Evolutionary conservation across 441 rosid genomes (phyloP).

Genomic region (Brassica hybrid): DNA sequence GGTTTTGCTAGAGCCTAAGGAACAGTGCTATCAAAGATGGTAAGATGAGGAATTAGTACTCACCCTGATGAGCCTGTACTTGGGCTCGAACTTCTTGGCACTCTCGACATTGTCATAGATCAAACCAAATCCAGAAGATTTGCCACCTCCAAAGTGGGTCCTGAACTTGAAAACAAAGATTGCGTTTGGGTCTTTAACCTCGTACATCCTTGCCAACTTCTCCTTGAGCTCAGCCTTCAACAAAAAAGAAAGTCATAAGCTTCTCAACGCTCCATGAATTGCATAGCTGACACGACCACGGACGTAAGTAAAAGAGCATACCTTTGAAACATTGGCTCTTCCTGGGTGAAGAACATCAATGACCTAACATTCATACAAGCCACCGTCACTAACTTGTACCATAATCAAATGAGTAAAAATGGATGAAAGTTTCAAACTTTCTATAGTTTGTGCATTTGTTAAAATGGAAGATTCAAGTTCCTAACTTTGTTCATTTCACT

Average conservation of each 20-base stretch:
- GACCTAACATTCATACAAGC: slow-evolving; percentile 49
- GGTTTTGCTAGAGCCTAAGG: not conserved
- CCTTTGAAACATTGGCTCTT: slow-evolving; percentile 90
- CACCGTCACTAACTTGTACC: not conserved
- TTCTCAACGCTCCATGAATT: not conserved
- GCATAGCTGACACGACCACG: not conserved
- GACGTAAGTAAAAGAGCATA: slow-evolving; percentile 27
- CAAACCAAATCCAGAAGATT: slow-evolving; percentile 91
- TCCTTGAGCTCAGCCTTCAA: slow-evolving; percentile 82
- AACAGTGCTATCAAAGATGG: not conserved
- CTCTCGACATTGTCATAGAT: slow-evolving; percentile 83
- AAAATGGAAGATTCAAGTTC: not conserved
- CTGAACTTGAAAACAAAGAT: slow-evolving; percentile 92
- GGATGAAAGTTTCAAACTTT: not conserved
- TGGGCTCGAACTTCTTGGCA: slow-evolving; percentile 92
- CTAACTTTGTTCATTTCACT: not conserved
- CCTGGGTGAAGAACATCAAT: slow-evolving; percentile 98
- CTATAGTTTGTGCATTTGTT: not conserved
- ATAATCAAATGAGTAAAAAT: not conserved
- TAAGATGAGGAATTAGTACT: slow-evolving; percentile 3
- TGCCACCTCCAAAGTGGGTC: slow-evolving; percentile 96
- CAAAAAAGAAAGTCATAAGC: not conserved
- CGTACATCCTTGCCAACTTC: slow-evolving; percentile 79
- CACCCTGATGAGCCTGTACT: slow-evolving; percentile 94
- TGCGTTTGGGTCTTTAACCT: slow-evolving; percentile 80